phyloP scores from a whole-genome alignment of 1,284 basidiomycete genomes.

The Boletus semigastroideus region DNA sequence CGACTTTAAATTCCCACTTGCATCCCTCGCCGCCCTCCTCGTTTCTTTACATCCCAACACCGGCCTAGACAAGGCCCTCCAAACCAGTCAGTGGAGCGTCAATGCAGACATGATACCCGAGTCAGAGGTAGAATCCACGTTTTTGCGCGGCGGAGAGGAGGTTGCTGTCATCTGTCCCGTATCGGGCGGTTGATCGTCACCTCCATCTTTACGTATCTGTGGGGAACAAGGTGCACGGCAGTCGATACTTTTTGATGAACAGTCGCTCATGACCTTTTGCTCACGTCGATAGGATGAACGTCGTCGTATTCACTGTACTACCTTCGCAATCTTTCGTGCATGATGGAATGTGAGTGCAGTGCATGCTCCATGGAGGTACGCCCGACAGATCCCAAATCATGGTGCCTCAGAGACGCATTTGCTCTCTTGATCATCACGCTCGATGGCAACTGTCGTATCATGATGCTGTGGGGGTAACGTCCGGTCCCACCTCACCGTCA shows the following conservation, averaged over 20 bases:
- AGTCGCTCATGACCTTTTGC: not conserved
- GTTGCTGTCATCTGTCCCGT: conserved; percentile 82
- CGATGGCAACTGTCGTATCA: no score
- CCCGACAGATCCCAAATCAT: no score
- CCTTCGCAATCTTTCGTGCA: no score
- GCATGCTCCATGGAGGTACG: no score
- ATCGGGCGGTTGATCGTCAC: conserved; percentile 58
- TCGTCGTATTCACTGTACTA: no score
- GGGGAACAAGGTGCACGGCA: not conserved
- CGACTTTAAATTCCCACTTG: conserved; percentile 46
- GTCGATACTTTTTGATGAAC: not conserved
- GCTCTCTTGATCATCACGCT: no score
- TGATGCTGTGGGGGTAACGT: no score
- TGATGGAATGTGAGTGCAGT: no score
- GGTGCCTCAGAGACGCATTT: no score
- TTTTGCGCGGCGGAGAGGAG: conserved; percentile 70
- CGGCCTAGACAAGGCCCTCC: conserved; percentile 51
- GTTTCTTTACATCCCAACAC: conserved; percentile 51
- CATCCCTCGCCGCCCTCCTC: conserved; percentile 51
- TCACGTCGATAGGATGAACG: not conserved
- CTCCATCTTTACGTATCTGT: not conserved
- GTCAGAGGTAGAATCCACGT: conserved; percentile 37
- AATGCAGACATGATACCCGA: conserved; percentile 79
- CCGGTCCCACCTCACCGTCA: no score
- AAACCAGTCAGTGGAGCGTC: conserved; percentile 72